Evolutionary conservation across 345 rosid species (phyloP).

Genomic region (Murraya koenigii): DNA sequence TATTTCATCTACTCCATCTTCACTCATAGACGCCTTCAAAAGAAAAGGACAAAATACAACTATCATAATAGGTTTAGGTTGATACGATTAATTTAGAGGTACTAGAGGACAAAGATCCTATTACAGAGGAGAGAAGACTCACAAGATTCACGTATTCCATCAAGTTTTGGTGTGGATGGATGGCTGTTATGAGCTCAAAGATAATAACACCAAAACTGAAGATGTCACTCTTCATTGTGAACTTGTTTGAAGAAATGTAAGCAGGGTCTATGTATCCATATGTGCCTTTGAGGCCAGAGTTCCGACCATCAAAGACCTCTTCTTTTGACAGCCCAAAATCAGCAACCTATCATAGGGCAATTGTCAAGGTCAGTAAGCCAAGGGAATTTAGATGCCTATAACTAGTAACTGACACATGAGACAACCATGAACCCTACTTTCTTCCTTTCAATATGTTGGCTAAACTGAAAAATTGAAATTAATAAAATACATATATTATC

Average conservation of each 20-base stretch:
- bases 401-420: neutral
- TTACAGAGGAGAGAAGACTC: conserved; percentile 20
- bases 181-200: conserved; percentile 89
- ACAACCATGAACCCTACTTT: neutral
- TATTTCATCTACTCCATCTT: conserved; percentile 82
- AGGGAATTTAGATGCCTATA: too few species aligned
- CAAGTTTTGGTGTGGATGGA: conserved; percentile 89
- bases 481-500: neutral
- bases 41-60: neutral
- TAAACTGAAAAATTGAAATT: neutral
- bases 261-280: conserved; percentile 90
- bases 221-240: conserved; percentile 84
- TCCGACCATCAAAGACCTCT: conserved; percentile 69
- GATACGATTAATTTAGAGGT: neutral
- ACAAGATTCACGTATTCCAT: conserved; percentile 92
- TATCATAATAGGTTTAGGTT: neutral
- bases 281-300: conserved; percentile 85
- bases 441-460: neutral
- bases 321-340: conserved; percentile 95
- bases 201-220: conserved; percentile 91
- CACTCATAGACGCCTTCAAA: conserved; percentile 77
- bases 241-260: conserved; percentile 76
- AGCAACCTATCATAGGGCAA: conserved; percentile 57
- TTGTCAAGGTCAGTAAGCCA: conserved; percentile 4
- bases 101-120: neutral